Base-by-base conservation (phyloP, 225 moss, liverwort and hornwort genomes). In the Straminergon stramineum region DNA sequence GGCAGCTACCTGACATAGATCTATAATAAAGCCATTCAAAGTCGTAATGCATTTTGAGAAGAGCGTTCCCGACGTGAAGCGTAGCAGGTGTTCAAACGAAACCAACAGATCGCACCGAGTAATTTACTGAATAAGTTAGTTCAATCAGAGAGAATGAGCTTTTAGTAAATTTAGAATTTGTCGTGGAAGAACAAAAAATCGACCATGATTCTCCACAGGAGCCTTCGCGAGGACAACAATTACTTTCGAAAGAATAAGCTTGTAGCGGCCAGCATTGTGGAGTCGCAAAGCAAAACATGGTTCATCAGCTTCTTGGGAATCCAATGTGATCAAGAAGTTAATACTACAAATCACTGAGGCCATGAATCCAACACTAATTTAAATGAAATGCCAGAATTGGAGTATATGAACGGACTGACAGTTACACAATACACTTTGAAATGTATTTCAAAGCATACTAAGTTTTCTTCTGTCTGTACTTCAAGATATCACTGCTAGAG, bases 241-340 rank as follows among this genome's bases (percentile, higher is more conserved):
- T 82, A 61, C 55, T 68, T 84, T 14, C 68, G 32, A 90, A 85
- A 90, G 68, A 43, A 90, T 85, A 61, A 55, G 41, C 67, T 75
- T 75, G 88, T 67, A 27, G 67, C 60, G 81, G 51, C 48, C 74
- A 70, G 88, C 85, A 90, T 85, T 92, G 82, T 88, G 48, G 88
- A 88, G 82, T 92, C 77, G 34, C 85, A 85, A 82, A 83, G 67
- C 86, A 86, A 86, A 84, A 80, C 75, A 86, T 77, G 23, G 56
- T 56, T 64, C 78, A 84, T 78, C 86, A 84, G 69, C 85, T 92
- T 78, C 87, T 79, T 43, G 60, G 83, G 70, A 88, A 88, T 22
- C 53, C 83, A 55, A 82, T 84, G 45, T 76, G 37, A 45, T 79
- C 31, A 37, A 85, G 80, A 90, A 88, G 56, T 78, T 85, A 75